Base-by-base conservation (phyloP, 257 asterid genomes). In the Forsythia viridissima region DNA sequence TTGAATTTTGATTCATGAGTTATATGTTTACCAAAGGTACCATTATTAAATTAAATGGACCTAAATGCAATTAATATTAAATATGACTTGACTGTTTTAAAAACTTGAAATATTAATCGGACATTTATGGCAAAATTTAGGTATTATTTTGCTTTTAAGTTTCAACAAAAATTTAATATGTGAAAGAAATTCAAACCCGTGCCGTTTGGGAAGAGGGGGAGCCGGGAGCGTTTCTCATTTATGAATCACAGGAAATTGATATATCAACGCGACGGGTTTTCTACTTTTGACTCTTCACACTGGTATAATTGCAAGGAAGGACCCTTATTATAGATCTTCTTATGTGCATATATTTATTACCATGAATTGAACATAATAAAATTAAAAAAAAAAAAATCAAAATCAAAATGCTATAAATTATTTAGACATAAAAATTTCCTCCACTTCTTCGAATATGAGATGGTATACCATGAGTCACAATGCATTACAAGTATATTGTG, bases 1-100 rank as follows among this genome's bases (percentile, higher is more conserved):
- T 70, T 67, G 59, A 74, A 73, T 67, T 73, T 48, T 73, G 75
- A 20, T 37, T 0, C 21, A 10, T 69, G n/a, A 46, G 55, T 30
- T 30, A 30, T 30, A 30, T 30, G 34, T 48, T 48, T 48, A 48
- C n/a, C 57, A 48, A 13, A 48, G 13, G 20, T 13, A 48, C 8
- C 15, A 4, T 8, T 24, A 16, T 9, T 8, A 9, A 21, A 61
- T 20, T 61, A 20, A 21, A 61, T 24, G 3, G 16, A 11, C 69
- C 37, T 61, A 20, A 8, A 4, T 30, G 70, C 40, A 11, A 63
- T 63, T 3, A 30, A 21, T 10, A 10, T 63, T 10, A 30, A 63
- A 24, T 4, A 21, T 59, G 36, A 61, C 16, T 21, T 8, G 5
- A 61, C 13, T 8, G 38, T 63, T 24, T n/a, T 8, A 63, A 9